These are phyloP conservation scores for Xylariaceae sp. DNA, from an alignment of 2,329 filamentous ascomycete species.

Conservation along the genomic window DNA sequence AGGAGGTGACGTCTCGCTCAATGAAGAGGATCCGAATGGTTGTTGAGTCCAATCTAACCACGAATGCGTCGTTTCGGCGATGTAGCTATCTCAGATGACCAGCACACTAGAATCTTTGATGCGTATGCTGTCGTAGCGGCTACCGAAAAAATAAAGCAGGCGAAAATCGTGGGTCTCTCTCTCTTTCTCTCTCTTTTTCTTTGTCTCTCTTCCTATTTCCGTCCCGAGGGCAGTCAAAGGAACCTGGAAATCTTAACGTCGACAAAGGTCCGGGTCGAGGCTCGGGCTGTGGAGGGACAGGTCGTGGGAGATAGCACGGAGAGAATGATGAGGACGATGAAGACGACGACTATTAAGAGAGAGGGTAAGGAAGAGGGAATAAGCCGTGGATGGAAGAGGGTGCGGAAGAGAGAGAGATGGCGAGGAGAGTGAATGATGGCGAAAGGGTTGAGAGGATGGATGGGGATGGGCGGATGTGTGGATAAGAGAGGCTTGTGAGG, in stretches of 20 bases:
- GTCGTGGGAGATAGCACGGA: conserved; percentile 5
- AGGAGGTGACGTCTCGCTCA: conserved; percentile 32
- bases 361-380: conserved; percentile 28
- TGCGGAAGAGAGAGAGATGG: conserved; percentile 29
- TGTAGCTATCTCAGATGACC: conserved; percentile 19
- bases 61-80: conserved; percentile 29
- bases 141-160: not conserved
- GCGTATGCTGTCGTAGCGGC: not conserved
- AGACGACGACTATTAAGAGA: conserved; percentile 27
- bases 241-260: conserved; percentile 6
- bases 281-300: conserved; percentile 12
- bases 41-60: conserved; percentile 17
- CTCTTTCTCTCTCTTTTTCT: not conserved
- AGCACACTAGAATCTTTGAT: conserved; percentile 2
- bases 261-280: conserved; percentile 4
- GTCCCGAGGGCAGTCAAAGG: conserved; percentile 9
- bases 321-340: conserved; percentile 26
- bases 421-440: conserved; percentile 26
- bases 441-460: not conserved
- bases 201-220: conserved; percentile 12
- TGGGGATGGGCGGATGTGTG: conserved; percentile 1
- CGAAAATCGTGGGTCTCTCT: not conserved
- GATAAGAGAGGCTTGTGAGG: conserved; percentile 17
- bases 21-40: conserved; percentile 33
- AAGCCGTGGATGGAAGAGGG: conserved; percentile 27